Base-by-base conservation (phyloP, 2,329 filamentous ascomycete species). In the Dactylonectria macrodidyma region DNA sequence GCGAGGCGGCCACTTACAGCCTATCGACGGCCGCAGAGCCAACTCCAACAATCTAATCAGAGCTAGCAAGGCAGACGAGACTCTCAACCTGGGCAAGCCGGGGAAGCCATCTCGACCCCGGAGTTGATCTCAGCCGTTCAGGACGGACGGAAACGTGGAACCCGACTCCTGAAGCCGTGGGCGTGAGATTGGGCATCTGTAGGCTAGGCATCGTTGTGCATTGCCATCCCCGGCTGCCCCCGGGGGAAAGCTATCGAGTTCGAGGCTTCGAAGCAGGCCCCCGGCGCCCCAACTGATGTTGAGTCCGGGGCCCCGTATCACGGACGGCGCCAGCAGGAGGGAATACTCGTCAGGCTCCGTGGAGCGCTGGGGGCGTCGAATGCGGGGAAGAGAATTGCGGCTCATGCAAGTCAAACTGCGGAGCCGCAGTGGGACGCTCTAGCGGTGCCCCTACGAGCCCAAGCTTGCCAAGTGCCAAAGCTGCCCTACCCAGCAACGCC, bases 371-470 rank as follows among this genome's bases (percentile, higher is more conserved):
- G 64, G 73, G 65, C 16, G 36, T 72, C 57, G 70, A 65, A 75
- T 76, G 74, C 73, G 74, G 74, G 74, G 74, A 76, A 76, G 54
- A 51, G 47, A 72, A 75, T 73, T 76, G 74, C 74, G 74, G 74
- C 74, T 76, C 74, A 76, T 76, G 74, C 73, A 76, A 76, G 73
- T 74, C 71, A 76, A 75, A 63, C 67, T 75, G 74, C 74, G 74
- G 74, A 76, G 74, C 74, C 74, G 74, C 74, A 76, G 73, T 76
- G 74, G 74, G 70, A 67, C 67, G 36, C 36, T 19, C 65, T 70
- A 70, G 70, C 68, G 26, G 44, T 60, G 63, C 24, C 59, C 66
- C 36, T 16, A 46, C 46, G 61, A 24, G 41, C 4, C 26, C 26
- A 2, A 30, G 4, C 26, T 30, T 30, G 26, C 26, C 26, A 30